Evolutionary conservation across 495 filamentous ascomycete species (phyloP).

Genomic region (Daldinia caldariorum): DNA sequence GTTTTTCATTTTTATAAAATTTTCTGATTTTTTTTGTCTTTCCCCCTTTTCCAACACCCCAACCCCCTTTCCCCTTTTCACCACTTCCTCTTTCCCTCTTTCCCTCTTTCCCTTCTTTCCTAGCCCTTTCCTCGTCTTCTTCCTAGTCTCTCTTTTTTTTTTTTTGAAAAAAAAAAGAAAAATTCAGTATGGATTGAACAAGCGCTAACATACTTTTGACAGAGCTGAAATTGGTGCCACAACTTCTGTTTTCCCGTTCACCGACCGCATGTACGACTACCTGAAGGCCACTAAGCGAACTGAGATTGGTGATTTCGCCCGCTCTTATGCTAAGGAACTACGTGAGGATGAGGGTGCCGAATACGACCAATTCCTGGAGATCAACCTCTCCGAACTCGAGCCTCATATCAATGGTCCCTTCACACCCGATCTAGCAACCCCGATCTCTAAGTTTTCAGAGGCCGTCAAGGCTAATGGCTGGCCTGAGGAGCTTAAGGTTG

Average conservation of each 20-base stretch:
- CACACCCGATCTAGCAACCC: constrained; percentile 98
- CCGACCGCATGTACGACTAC: constrained; percentile 97
- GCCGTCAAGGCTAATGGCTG: constrained; percentile 93
- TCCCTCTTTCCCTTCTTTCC: not conserved
- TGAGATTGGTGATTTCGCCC: constrained; percentile 89
- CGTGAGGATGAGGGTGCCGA: constrained; percentile 91
- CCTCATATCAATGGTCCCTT: constrained; percentile 99
- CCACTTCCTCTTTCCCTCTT: not conserved
- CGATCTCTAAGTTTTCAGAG: constrained; percentile 96
- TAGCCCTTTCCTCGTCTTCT: not conserved
- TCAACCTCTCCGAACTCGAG: constrained; percentile 94
- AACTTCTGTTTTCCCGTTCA: constrained; percentile 98
- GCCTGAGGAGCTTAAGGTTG: constrained; percentile 97
- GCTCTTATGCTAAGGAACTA: constrained; percentile 85
- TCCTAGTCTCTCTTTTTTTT: not conserved
- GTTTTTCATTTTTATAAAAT: constrained; percentile 22
- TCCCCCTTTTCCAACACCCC: not conserved
- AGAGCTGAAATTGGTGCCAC: constrained; percentile 93
- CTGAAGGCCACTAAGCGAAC: constrained; percentile 90
- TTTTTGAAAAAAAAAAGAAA: too few relatives aligned
- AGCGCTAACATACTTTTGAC: not conserved
- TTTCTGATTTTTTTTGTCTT: not conserved
- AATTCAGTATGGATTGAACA: not conserved
- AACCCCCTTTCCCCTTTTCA: not conserved
- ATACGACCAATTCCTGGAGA: constrained; percentile 96